phyloP scores from a whole-genome alignment of 2,329 filamentous ascomycete species.

The Xylaria multiplex region DNA sequence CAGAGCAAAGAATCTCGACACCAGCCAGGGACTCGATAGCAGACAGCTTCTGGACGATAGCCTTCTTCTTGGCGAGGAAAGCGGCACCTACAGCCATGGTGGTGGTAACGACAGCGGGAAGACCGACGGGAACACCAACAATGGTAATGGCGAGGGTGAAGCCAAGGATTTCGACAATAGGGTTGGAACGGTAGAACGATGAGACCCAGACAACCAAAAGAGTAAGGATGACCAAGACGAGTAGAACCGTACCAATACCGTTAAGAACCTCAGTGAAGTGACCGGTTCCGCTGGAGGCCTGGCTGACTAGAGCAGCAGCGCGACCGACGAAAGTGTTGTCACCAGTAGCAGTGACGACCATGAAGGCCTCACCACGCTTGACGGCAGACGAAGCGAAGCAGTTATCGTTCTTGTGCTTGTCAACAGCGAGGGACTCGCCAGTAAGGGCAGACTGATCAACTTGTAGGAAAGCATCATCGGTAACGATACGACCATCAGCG shows the following conservation, averaged over 20 bases:
- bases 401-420: conserved; percentile 83
- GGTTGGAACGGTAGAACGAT: conserved; percentile 87
- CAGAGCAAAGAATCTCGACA: conserved; percentile 92
- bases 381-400: conserved; percentile 88
- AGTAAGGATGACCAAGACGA: conserved; percentile 83
- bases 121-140: conserved; percentile 91
- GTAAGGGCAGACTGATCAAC: conserved; percentile 94
- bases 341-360: conserved; percentile 84
- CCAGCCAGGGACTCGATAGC: conserved; percentile 92
- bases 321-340: conserved; percentile 92
- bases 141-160: conserved; percentile 92
- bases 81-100: conserved; percentile 95
- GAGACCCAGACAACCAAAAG: conserved; percentile 86
- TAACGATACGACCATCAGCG: conserved; percentile 86
- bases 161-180: conserved; percentile 79
- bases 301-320: conserved; percentile 84
- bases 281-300: conserved; percentile 77
- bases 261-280: conserved; percentile 94
- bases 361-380: conserved; percentile 88
- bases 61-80: conserved; percentile 91
- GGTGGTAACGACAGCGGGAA: conserved; percentile 91
- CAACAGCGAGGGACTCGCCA: conserved; percentile 89
- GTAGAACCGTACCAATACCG: conserved; percentile 82
- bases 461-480: conserved; percentile 84
- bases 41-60: conserved; percentile 91